Percentiles rank a stretch among this genome's conserved stretches.
Conservation (phyloP, 2,329 filamentous ascomycete species). For the Coniochaeta prunicola region DNA sequence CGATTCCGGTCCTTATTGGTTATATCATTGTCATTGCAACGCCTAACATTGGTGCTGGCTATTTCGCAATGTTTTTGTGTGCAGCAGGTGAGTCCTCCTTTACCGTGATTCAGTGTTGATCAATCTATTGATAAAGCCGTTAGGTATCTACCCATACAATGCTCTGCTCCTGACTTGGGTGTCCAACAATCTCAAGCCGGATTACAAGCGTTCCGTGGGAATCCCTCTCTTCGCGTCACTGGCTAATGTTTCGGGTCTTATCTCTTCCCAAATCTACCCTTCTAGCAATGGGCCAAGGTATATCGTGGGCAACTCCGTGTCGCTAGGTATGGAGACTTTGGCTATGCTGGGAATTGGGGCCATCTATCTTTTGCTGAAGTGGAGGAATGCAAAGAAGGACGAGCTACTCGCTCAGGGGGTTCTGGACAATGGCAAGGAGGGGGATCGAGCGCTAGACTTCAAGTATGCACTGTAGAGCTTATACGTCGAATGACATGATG, state of each 20-base stretch:
- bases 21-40: not conserved
- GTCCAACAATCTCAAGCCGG: constrained; percentile 7
- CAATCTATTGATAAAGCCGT: no score
- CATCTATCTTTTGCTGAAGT: not conserved
- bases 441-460: not conserved
- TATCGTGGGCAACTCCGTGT: not conserved
- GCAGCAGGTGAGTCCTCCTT: not conserved
- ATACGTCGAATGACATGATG: no score
- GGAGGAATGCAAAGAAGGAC: not conserved
- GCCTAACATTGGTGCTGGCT: not conserved
- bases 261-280: constrained; percentile 5
- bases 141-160: constrained; percentile 1
- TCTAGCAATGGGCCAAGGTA: not conserved
- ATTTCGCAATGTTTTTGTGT: not conserved
- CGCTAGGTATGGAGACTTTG: not conserved
- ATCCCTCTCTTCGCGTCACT: constrained; percentile 9
- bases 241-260: constrained; percentile 7
- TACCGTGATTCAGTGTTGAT: no score
- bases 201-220: constrained; percentile 10
- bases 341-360: not conserved
- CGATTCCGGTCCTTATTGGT: not conserved
- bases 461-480: no score
- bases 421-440: not conserved
- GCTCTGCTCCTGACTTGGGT: constrained; percentile 10
- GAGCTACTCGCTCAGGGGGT: not conserved